These are phyloP conservation scores for Naganishia liquefaciens DNA, from an alignment of 1,284 basidiomycete genomes.

Conservation along the genomic window DNA sequence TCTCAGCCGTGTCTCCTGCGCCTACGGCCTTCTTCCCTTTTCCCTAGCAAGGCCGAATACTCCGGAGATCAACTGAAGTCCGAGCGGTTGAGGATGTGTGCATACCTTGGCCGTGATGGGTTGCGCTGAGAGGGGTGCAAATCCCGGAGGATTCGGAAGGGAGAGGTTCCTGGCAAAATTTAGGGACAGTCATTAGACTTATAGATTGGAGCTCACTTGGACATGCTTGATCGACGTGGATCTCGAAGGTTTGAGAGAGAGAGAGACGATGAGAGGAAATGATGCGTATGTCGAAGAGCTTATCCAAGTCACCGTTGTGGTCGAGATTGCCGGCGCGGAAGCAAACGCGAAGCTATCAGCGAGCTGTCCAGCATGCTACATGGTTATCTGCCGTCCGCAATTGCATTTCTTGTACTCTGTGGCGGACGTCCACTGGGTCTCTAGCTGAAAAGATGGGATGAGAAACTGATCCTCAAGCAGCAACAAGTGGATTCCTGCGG, in stretches of 20 bases:
- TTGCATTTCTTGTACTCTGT: too few relatives aligned
- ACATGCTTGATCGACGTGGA: neutral
- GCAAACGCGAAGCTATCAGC: neutral
- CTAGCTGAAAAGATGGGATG: too few relatives aligned
- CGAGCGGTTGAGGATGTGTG: neutral
- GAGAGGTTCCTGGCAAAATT: neutral
- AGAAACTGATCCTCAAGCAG: too few relatives aligned
- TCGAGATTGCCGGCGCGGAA: neutral
- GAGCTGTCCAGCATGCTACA: too few relatives aligned
- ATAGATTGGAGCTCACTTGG: neutral
- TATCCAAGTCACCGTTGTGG: neutral
- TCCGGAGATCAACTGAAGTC: neutral
- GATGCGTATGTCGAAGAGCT: neutral
- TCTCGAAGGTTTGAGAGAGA: neutral
- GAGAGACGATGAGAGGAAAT: neutral
- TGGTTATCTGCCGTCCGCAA: too few relatives aligned
- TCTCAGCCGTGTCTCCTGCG: neutral
- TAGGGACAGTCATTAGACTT: too few relatives aligned
- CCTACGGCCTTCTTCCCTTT: slow-evolving; percentile 12
- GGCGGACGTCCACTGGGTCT: too few relatives aligned
- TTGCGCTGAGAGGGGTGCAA: slow-evolving; percentile 5
- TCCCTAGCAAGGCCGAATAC: neutral
- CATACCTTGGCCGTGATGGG: neutral
- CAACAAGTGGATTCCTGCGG: too few relatives aligned
- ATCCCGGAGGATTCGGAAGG: slow-evolving; percentile 25